Base-by-base conservation (phyloP, 192 early-diverging fungal species). In the Entophlyctis helioformis region DNA sequence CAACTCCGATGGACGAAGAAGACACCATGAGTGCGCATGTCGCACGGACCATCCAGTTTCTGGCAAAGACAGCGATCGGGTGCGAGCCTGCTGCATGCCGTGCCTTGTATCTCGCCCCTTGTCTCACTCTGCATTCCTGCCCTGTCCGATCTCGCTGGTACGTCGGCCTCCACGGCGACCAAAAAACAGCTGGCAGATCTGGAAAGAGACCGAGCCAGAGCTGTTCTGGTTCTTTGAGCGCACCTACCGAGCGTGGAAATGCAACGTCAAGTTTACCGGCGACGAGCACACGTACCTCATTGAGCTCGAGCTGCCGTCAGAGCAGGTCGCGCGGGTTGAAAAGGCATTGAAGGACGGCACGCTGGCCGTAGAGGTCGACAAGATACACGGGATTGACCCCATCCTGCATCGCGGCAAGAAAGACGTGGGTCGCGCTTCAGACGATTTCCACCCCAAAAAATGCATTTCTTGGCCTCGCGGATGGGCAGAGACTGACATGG, bases 381-480 rank as follows among this genome's bases (percentile, higher is more conserved):
- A 74, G 43, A 70, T 74, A n/a, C 72, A 74, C 39, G 67, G 72
- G 3, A 50, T 74, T 34, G 72, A 74, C 49, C 72, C 72, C 8
- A 55, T 58, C 4, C 54, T 67, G 36, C 57, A 37, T 48, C 51
- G 39, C 13, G 65, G 64, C 19, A 48, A 60, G 44, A 64, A 54
- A 55, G 71, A 68, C 50, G 59, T 61, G 36, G n/a, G 51, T 50
- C 7, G 22, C 29, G 19, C 16, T 25, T 13, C 41, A 25, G n/a
- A n/a, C n/a, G n/a, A n/a, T 41, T 41, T 41, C 8, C 39, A n/a
- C 39, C 6, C 21, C 21, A 41, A 41, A 9, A 9, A 41, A 41
- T n/a, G 39, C 10, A 10, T 15, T 11, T 11, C 33, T 11, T 34
- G 33, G 15, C 15, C 8, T 34, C 33, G 8, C 8, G 15, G 8